Evolutionary conservation across 1,284 basidiomycete species (phyloP).

Genomic region (Trichosporon asahii): DNA sequence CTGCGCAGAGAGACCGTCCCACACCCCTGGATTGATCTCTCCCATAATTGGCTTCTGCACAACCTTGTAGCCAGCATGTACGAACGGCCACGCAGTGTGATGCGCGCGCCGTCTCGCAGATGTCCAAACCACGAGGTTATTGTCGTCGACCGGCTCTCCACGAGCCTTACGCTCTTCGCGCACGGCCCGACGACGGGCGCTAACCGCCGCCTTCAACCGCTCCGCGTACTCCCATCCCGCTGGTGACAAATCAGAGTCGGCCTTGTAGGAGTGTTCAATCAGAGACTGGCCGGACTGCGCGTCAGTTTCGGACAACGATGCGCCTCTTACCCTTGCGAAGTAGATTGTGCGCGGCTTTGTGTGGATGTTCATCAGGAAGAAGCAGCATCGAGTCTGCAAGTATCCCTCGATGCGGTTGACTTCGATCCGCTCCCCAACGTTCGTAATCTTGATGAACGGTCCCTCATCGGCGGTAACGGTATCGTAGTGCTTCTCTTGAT

Average conservation of each 20-base stretch:
- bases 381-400: conserved; percentile 66
- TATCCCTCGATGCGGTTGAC: conserved; percentile 67
- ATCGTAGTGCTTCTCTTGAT: conserved; percentile 84
- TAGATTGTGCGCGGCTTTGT: conserved; percentile 85
- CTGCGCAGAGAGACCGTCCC: conserved; percentile 89
- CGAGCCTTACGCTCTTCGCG: conserved; percentile 63
- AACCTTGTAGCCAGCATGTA: conserved; percentile 68
- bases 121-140: conserved; percentile 87
- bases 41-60: conserved; percentile 92
- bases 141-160: conserved; percentile 54
- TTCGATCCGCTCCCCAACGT: conserved; percentile 92
- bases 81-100: conserved; percentile 94
- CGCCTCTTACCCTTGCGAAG: conserved; percentile 72
- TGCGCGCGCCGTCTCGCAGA: conserved; percentile 87
- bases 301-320: background rate
- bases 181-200: conserved; percentile 62
- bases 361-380: conserved; percentile 96
- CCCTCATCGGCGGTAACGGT: conserved; percentile 59
- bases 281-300: conserved; percentile 81
- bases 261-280: conserved; percentile 98
- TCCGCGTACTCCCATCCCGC: conserved; percentile 94
- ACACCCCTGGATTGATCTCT: conserved; percentile 91
- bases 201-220: conserved; percentile 75
- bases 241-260: conserved; percentile 92
- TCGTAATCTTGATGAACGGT: conserved; percentile 94